Conservation (phyloP, 2,329 filamentous ascomycete genomes). For the Septoria petroselini region DNA sequence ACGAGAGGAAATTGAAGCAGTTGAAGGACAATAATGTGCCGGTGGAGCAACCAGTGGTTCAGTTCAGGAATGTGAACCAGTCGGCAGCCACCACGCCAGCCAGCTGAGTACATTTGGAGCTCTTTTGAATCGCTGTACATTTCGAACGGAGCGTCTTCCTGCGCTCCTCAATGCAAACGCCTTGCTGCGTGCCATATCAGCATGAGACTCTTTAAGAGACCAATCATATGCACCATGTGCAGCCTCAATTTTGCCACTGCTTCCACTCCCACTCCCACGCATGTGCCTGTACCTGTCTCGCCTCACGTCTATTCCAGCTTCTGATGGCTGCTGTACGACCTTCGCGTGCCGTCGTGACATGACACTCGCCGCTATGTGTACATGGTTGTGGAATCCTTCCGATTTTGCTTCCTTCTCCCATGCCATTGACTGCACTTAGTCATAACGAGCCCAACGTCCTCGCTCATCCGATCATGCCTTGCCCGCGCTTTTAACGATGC, state of each 20-base stretch:
- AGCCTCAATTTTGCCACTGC: no score
- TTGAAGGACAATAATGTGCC: conserved; percentile 40
- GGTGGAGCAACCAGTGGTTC: conserved; percentile 32
- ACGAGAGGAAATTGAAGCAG: conserved; percentile 54
- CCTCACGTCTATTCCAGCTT: no score
- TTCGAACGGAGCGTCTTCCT: neutral
- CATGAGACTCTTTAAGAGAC: no score
- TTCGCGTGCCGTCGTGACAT: no score
- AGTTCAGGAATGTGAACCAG: conserved; percentile 26
- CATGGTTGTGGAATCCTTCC: neutral
- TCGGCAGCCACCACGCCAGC: neutral
- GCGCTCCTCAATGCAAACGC: neutral
- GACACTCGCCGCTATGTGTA: no score
- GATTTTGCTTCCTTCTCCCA: neutral
- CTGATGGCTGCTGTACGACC: no score
- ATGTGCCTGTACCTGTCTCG: no score
- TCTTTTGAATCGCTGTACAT: conserved; percentile 7
- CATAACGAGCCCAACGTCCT: neutral
- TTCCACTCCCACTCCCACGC: no score
- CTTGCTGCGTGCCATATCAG: neutral
- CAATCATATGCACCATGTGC: no score
- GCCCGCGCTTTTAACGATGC: conserved; percentile 28
- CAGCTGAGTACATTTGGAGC: neutral
- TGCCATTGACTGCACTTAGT: neutral
- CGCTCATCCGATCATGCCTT: conserved; percentile 11